Evolutionary conservation across 306 rosid species (phyloP), one percentile per base, ranked within the genome.

Genomic region (Glycine tomentella): DNA sequence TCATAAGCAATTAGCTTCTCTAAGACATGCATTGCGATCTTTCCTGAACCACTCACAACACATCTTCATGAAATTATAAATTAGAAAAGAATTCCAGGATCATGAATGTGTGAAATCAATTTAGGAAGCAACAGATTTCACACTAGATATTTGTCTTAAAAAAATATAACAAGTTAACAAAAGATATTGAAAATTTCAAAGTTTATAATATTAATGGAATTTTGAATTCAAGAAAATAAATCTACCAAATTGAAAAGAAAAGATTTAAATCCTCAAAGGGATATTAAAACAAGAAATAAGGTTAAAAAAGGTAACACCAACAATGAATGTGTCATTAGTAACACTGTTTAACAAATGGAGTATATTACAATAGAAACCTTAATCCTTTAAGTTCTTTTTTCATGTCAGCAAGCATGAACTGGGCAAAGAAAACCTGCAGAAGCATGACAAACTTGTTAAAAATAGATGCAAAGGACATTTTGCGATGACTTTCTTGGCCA

Each of bases 1-100:
- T 98, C 99, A 72, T 92, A 96, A 34, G 97, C 99, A 86, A 92
- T 86, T 71, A 96, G 96, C 91, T 96, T 96, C 84, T 96, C 99
- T 77, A 96, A 86, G 84, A 96, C 99, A 90, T 96, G 98, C 94
- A 96, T 61, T 75, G 99, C 97, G 72, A 96, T 93, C 93, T 96
- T 96, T 90, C 99, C 99, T 80, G 92, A 96, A 76, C 99, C 99
- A 33, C 94, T 93, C 59, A 96, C 96, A 51, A 78, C 97, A 76
- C 98, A 96, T 87, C 99, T 96, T 75, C 71, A 80, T 65, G 53
- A 78, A 81, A 83, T 82, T 31, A 65, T 76, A 81, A 69, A 75
- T 72, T 45, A 83, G 63, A 72, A 70, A 49, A 70, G 31, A n/a
- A 55, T 45, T 77, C 81, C 51, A 86, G 80, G 63, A 69, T 57